phyloP scores from a whole-genome alignment of 1,284 basidiomycete species.

The Marasmius oreades region DNA sequence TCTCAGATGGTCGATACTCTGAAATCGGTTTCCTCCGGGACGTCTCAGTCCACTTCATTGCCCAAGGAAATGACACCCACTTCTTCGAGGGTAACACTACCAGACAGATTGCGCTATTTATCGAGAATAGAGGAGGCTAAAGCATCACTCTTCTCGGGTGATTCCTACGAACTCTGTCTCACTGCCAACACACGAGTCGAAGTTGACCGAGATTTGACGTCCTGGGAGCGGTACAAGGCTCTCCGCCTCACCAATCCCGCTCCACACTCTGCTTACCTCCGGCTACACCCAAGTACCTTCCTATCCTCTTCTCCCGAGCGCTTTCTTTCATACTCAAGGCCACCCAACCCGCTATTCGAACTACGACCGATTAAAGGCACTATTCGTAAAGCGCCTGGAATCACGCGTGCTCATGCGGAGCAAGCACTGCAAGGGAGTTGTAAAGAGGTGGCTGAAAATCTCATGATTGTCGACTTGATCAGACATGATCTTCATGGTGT shows the following conservation, averaged over 20 bases:
- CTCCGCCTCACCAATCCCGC: slow-evolving; percentile 84
- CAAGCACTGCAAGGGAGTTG: slow-evolving; percentile 65
- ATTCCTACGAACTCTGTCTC: slow-evolving; percentile 96
- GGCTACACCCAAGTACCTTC: slow-evolving; percentile 61
- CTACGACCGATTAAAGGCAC: slow-evolving; percentile 98
- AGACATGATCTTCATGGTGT: slow-evolving; percentile 86
- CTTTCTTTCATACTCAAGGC: slow-evolving; percentile 82
- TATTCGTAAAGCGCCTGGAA: slow-evolving; percentile 59
- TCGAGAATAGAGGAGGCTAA: slow-evolving; percentile 72
- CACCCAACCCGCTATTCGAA: slow-evolving; percentile 66
- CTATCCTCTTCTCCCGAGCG: slow-evolving; percentile 89
- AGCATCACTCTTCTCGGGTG: slow-evolving; percentile 76
- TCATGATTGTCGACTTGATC: slow-evolving; percentile 99
- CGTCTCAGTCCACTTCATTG: slow-evolving; percentile 2
- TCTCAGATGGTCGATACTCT: slow-evolving; percentile 23
- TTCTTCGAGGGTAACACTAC: slow-evolving; percentile 41
- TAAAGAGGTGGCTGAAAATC: slow-evolving; percentile 96
- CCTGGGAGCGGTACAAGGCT: slow-evolving; percentile 71
- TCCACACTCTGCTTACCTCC: slow-evolving; percentile 86
- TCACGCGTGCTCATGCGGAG: slow-evolving; percentile 64
- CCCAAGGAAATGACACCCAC: slow-evolving; percentile 14
- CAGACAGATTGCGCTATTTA: slow-evolving; percentile 63
- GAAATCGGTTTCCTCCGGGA: slow-evolving; percentile 8
- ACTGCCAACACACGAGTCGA: slow-evolving; percentile 72
- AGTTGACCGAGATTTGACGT: slow-evolving; percentile 45